Evolutionary conservation across 225 moss, liverwort and hornwort genomes (phyloP).

Genomic region (Polytrichum commune): DNA sequence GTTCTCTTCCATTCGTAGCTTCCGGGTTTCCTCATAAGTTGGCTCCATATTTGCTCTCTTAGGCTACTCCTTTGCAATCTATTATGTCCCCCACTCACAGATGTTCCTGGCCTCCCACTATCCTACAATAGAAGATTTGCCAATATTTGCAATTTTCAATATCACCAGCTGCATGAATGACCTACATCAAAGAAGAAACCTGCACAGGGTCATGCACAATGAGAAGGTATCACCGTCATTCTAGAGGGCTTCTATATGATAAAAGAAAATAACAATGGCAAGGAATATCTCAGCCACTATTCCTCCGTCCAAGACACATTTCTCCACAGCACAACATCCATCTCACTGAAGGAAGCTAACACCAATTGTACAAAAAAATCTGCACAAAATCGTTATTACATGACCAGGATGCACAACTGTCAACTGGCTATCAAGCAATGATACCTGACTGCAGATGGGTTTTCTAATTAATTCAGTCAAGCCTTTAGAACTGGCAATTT

Average conservation of each 20-base stretch:
- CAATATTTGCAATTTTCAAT: neutral
- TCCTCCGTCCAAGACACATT: too few relatives aligned
- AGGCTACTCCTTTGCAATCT: neutral
- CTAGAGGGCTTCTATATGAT: neutral
- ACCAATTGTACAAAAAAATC: too few relatives aligned
- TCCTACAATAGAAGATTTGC: neutral
- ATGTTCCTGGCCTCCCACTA: neutral
- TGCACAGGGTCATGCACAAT: neutral
- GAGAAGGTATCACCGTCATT: neutral
- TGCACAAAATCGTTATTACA: too few relatives aligned
- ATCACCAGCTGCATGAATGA: neutral
- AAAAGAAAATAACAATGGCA: too few relatives aligned
- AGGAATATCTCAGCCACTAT: too few relatives aligned
- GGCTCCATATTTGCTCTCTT: conserved; percentile 1
- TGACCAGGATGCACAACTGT: too few relatives aligned
- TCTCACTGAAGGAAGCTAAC: too few relatives aligned
- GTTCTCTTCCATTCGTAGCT: conserved; percentile 16
- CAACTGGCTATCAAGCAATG: too few relatives aligned
- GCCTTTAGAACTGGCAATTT: too few relatives aligned
- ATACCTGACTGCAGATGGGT: too few relatives aligned
- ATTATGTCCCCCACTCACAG: neutral
- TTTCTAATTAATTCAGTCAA: too few relatives aligned
- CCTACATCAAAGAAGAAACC: neutral
- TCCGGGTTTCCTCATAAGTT: conserved; percentile 14
- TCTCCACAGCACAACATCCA: too few relatives aligned